phyloP scores from a whole-genome alignment of 2,329 filamentous ascomycete genomes.

The Domatiomyces catenatus region DNA sequence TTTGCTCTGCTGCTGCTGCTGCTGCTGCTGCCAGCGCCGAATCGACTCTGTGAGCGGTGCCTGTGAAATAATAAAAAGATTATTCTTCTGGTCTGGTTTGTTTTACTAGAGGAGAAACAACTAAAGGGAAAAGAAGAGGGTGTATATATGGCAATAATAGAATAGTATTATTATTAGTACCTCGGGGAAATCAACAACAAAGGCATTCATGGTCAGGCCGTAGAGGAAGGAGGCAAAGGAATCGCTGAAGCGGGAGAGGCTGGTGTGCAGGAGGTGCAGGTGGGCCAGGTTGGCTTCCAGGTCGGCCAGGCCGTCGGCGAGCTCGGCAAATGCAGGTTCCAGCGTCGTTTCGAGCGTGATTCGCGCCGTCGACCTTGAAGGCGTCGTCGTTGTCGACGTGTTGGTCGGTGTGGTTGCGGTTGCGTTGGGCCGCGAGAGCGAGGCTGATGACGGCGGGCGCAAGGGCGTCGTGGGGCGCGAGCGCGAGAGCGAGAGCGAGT shows the following conservation, averaged over 20 bases:
- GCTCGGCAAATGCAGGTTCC: conserved; percentile 81
- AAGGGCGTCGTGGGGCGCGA: conserved; percentile 84
- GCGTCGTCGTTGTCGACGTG: no score
- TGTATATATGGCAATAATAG: no score
- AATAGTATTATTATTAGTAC: conserved; percentile 29
- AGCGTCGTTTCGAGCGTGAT: conserved; percentile 53
- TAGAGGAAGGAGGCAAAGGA: conserved; percentile 93
- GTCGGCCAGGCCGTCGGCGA: conserved; percentile 86
- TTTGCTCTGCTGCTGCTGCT: conserved; percentile 20
- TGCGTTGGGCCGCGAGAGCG: conserved; percentile 37
- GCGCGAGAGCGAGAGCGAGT: conserved; percentile 48
- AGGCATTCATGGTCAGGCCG: conserved; percentile 96
- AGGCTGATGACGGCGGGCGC: conserved; percentile 75
- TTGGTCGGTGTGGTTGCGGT: conserved; percentile 39
- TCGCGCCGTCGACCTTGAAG: conserved; percentile 27
- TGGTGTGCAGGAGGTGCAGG: conserved; percentile 92
- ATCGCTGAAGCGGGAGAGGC: conserved; percentile 80
- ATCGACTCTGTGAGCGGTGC: conserved; percentile 76
- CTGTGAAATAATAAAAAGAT: conserved; percentile 27
- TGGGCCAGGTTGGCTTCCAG: conserved; percentile 96
- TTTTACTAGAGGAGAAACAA: no score
- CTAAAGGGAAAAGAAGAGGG: no score
- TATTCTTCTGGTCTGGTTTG: no score
- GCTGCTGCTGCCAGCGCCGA: conserved; percentile 45
- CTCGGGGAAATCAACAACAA: conserved; percentile 95